A percentile compares a stretch with the other conserved stretches of the same genome.
Evolutionary conservation across 2,329 filamentous ascomycete species (phyloP).

Genomic region (Nakataea oryzae): DNA sequence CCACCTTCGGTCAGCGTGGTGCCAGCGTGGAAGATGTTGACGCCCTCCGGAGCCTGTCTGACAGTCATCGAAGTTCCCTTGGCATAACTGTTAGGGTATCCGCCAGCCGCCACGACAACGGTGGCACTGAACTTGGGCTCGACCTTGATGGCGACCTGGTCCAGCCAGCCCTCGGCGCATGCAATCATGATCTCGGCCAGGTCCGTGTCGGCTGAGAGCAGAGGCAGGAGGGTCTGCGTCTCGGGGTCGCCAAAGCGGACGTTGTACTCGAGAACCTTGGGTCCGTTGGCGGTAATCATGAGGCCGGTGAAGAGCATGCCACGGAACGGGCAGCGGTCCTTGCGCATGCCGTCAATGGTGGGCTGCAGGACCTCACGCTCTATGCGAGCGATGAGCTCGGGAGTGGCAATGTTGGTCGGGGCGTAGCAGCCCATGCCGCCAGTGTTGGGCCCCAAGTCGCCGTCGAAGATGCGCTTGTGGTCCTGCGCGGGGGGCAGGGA

Average conservation of each 20-base stretch:
- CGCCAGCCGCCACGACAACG: slow-evolving; percentile 85
- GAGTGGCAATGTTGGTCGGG: slow-evolving; percentile 70
- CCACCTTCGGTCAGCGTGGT: slow-evolving; percentile 54
- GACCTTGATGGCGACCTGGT: slow-evolving; percentile 57
- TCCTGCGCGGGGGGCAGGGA: slow-evolving; percentile 88
- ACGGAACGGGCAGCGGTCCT: slow-evolving; percentile 63
- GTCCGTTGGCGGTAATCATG: slow-evolving; percentile 77
- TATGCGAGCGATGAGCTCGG: slow-evolving; percentile 65
- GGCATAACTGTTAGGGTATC: slow-evolving; percentile 78
- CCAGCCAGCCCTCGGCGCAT: slow-evolving; percentile 65
- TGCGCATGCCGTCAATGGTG: slow-evolving; percentile 79
- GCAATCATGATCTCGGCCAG: slow-evolving; percentile 83
- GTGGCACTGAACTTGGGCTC: slow-evolving; percentile 69
- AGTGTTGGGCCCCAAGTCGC: slow-evolving; percentile 84
- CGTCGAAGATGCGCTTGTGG: slow-evolving; percentile 90
- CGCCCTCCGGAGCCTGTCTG: slow-evolving; percentile 32
- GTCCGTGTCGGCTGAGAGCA: slow-evolving; percentile 70
- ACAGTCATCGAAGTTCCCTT: slow-evolving; percentile 61
- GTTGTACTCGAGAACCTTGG: slow-evolving; percentile 85
- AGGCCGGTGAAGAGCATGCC: slow-evolving; percentile 82
- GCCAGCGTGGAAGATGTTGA: slow-evolving; percentile 86
- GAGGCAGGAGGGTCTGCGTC: slow-evolving; percentile 73
- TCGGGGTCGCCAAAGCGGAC: slow-evolving; percentile 89
- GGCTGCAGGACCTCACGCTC: slow-evolving; percentile 79
- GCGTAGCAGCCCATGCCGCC: slow-evolving; percentile 98